These are phyloP conservation scores for Talinum fruticosum DNA, from an alignment of 148 eudicot species.

Conservation along the genomic window DNA sequence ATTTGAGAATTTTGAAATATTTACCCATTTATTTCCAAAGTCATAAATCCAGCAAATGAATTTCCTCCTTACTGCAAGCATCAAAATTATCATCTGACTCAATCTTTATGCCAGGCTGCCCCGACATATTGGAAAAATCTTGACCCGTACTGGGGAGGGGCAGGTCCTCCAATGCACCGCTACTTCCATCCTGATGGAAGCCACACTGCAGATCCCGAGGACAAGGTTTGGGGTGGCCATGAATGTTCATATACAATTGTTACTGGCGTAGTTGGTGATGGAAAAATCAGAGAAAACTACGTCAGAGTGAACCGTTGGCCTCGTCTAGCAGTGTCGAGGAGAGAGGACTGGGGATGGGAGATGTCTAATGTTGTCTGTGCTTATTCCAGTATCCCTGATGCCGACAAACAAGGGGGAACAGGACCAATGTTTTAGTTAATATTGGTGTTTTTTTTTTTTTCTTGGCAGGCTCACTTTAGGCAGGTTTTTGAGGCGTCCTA, in stretches of 20 bases:
- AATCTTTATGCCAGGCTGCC: slow-evolving; percentile 49
- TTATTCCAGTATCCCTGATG: slow-evolving; percentile 70
- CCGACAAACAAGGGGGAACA: slow-evolving; percentile 66
- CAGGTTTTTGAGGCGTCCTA: not conserved
- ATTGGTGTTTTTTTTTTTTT: not conserved
- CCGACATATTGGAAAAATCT: slow-evolving; percentile 75
- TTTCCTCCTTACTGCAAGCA: not conserved
- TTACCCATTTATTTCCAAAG: too few relatives aligned
- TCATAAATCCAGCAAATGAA: not conserved
- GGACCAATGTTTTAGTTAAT: slow-evolving; percentile 41
- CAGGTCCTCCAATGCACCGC: slow-evolving; percentile 55
- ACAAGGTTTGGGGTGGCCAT: slow-evolving; percentile 89
- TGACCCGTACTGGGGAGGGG: slow-evolving; percentile 72
- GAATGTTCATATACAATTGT: slow-evolving; percentile 66
- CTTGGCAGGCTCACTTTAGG: not conserved
- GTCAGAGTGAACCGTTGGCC: slow-evolving; percentile 93
- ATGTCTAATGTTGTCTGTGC: slow-evolving; percentile 53
- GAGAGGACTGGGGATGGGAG: slow-evolving; percentile 88
- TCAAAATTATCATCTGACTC: not conserved
- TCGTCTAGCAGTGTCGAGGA: slow-evolving; percentile 47
- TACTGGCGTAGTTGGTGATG: slow-evolving; percentile 43
- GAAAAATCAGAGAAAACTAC: slow-evolving; percentile 66
- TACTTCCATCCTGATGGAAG: slow-evolving; percentile 86
- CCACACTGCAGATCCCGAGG: slow-evolving; percentile 66
- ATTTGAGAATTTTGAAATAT: not conserved